These are phyloP conservation scores for Acacia pycnantha DNA, from an alignment of 331 rosid genomes.

Conservation along the genomic window DNA sequence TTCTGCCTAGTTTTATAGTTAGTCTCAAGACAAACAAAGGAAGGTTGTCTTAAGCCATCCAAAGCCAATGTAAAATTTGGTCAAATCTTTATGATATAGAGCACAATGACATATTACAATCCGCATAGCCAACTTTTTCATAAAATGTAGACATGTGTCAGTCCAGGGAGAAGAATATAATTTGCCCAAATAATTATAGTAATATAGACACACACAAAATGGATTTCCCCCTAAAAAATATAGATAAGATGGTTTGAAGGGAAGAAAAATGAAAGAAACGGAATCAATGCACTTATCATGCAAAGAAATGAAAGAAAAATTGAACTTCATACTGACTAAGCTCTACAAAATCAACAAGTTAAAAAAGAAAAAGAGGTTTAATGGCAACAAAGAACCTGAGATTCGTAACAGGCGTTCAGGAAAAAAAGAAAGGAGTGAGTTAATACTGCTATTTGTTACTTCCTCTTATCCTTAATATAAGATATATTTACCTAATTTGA, in stretches of 20 bases:
- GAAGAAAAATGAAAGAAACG: not conserved
- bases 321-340: not conserved
- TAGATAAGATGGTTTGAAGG: not conserved
- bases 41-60: no score
- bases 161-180: not conserved
- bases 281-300: not conserved
- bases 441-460: not conserved
- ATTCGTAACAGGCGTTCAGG: not conserved
- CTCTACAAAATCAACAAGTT: not conserved
- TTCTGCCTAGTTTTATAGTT: no score
- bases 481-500: no score
- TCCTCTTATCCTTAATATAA: rapidly evolving
- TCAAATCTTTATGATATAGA: no score
- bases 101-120: no score
- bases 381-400: not conserved
- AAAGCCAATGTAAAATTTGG: no score
- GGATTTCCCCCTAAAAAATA: not conserved
- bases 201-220: not conserved
- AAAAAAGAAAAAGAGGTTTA: not conserved
- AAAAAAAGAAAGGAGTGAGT: not conserved
- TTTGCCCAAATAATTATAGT: not conserved
- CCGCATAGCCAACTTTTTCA: not conserved
- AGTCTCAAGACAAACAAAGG: no score
- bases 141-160: not conserved
- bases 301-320: slow-evolving; percentile 1